Conservation (phyloP, 2,329 filamentous ascomycete species). For the Bisporella sp. region DNA sequence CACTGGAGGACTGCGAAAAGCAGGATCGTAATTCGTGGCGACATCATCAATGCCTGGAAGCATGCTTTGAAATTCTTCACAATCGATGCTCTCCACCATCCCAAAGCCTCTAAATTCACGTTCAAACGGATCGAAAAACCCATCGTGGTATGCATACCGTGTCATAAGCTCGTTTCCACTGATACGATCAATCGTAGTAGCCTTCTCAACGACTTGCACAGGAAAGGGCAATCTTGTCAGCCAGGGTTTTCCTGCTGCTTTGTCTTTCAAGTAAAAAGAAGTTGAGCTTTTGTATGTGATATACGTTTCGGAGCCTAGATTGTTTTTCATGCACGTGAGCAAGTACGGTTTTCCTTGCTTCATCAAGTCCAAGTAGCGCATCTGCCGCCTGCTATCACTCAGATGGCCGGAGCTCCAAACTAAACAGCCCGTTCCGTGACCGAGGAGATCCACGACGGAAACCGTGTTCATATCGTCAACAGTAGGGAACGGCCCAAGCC, state of each 20-base stretch:
- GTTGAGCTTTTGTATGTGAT: background rate
- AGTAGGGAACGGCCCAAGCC: background rate
- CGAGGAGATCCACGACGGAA: background rate
- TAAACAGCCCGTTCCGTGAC: background rate
- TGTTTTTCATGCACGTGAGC: background rate
- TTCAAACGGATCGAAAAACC: constrained; percentile 1
- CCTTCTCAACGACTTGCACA: background rate
- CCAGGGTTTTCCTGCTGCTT: background rate
- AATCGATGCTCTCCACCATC: constrained; percentile 1
- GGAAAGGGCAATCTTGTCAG: constrained; percentile 1
- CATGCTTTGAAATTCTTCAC: background rate
- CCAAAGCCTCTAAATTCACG: constrained; percentile 3
- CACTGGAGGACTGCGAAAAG: background rate
- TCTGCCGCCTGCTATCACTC: background rate
- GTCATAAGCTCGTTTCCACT: background rate
- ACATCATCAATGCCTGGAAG: background rate
- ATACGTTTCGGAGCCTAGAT: background rate
- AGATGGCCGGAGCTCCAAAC: background rate
- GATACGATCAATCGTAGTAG: background rate
- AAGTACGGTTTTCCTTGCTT: constrained; percentile 1
- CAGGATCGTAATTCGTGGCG: background rate
- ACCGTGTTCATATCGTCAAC: background rate
- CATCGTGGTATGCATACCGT: constrained; percentile 2
- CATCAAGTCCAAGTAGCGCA: constrained; percentile 2
- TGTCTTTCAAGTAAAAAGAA: background rate